Evolutionary conservation across 441 rosid genomes (phyloP).

Genomic region (Arabidopsis hybrid): DNA sequence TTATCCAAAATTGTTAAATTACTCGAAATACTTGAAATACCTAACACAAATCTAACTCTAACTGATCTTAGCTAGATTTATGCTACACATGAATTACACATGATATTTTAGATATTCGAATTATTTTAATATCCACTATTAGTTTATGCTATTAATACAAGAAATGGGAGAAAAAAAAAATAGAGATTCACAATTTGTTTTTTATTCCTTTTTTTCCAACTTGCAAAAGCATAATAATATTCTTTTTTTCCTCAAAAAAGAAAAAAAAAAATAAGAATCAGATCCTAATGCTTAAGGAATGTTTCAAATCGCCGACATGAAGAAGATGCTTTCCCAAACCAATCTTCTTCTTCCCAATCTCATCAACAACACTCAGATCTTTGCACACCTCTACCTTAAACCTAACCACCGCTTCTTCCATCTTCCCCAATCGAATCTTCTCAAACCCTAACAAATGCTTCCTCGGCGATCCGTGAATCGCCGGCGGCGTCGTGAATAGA

Average conservation of each 20-base stretch:
- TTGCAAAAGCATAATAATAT: slow-evolving; percentile 36
- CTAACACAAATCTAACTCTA: no score
- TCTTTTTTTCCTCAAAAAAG: background rate
- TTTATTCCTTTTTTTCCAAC: slow-evolving; percentile 26
- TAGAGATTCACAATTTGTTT: slow-evolving; percentile 36
- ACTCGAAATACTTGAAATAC: no score
- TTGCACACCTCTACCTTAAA: slow-evolving; percentile 75
- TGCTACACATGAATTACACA: no score
- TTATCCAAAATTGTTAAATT: no score
- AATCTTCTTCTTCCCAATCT: slow-evolving; percentile 66
- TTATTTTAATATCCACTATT: no score
- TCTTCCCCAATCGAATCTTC: slow-evolving; percentile 60
- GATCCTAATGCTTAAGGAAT: slow-evolving; percentile 62
- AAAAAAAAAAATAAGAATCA: slow-evolving; percentile 47
- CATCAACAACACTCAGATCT: slow-evolving; percentile 87
- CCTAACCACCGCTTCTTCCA: slow-evolving; percentile 51
- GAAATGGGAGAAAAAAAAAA: background rate
- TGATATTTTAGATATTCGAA: no score
- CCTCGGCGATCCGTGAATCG: slow-evolving; percentile 69
- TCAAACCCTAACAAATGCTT: slow-evolving; percentile 81
- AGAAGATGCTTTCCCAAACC: slow-evolving; percentile 77
- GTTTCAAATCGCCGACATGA: slow-evolving; percentile 76
- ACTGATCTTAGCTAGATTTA: no score
- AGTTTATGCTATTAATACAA: background rate
- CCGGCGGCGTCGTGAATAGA: slow-evolving; percentile 74